Conservation (phyloP, 805 yeast species). For the Lipomyces starkeyi region DNA sequence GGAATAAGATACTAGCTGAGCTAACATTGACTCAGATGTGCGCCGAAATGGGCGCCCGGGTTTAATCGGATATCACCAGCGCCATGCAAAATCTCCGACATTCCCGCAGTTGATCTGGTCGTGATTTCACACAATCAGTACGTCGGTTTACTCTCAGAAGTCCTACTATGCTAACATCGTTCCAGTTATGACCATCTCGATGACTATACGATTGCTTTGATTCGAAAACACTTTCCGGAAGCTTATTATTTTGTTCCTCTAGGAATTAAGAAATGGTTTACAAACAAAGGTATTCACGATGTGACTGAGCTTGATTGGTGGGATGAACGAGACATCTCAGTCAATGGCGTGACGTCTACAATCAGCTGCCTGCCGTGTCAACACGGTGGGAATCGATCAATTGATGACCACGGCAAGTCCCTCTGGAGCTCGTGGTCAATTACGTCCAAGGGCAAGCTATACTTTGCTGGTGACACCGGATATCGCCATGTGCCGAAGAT, state of each 20-base stretch:
- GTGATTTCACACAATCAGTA: conserved; percentile 85
- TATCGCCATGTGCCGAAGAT: conserved; percentile 48
- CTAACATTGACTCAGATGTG: conserved; percentile 8
- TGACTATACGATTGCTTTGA: conserved; percentile 12
- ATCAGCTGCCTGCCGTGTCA: conserved; percentile 28
- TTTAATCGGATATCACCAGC: conserved; percentile 81
- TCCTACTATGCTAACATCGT: not conserved
- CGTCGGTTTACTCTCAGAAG: conserved; percentile 4
- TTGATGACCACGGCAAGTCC: conserved; percentile 21
- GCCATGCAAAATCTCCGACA: conserved; percentile 68
- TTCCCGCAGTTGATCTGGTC: conserved; percentile 72
- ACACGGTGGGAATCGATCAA: conserved; percentile 24
- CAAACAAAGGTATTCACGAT: conserved; percentile 60
- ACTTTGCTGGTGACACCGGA: conserved; percentile 69
- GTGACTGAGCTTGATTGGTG: conserved; percentile 90
- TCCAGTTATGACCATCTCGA: conserved; percentile 33
- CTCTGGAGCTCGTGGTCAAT: conserved; percentile 34
- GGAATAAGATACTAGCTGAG: not conserved
- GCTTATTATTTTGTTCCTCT: conserved; percentile 64
- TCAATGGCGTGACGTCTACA: conserved; percentile 20
- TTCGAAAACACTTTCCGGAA: conserved; percentile 18
- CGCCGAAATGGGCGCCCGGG: conserved; percentile 51
- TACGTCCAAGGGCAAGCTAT: conserved; percentile 14
- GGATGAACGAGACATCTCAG: conserved; percentile 56
- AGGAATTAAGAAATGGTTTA: conserved; percentile 69